Evolutionary conservation across 495 filamentous ascomycete genomes (phyloP), one percentile per base, ranked within the genome.

Genomic region (Collariella sp.): DNA sequence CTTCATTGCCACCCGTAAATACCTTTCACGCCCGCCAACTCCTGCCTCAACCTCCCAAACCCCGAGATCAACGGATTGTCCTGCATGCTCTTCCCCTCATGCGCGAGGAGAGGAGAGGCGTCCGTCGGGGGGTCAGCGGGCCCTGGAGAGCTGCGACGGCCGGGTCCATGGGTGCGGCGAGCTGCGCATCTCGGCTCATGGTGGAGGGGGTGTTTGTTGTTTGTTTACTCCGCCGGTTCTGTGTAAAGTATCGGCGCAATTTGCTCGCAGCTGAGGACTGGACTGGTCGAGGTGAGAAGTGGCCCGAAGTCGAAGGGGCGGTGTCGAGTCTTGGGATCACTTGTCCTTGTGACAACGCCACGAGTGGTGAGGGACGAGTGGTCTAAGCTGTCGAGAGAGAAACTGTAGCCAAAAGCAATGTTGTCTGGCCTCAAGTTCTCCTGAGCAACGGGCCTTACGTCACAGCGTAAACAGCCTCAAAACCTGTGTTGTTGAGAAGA

Each of bases 21-120:
- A 86, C 85, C 83, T 82, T 84, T 90, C 63, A 90, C 95, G n/a
- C 81, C 83, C 58, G 88, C 87, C 62, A 99, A 78, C 72, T 96
- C 94, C 59, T 82, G 86, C 54, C 94, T 79, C 51, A 99, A 71
- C 52, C 87, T 83, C 51, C 91, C 88, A 70, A 99, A 99, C 10
- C 90, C 91, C 49, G 88, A 84, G 76, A 99, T 95, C 58, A 99
- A 78, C 34, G 93, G 94, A 64, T 97, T 96, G 72, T 99, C 93
- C 76, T 96, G 89, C 79, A 96, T 87, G 72, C 90, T 96, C 79
- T 90, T 94, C 33, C 93, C 94, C 69, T 90, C 62, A 73, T 72
- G 59, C 71, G 66, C 31, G 67, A 65, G 6, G 67, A 67, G 38
- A 63, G 33, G 11, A 49, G 15, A 29, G 46, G 56, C 49, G 29